Percentiles rank a stretch among this genome's conserved stretches.
phyloP scores from a whole-genome alignment of 1,139 yeast species.

The Magnusiomyces ingens region DNA sequence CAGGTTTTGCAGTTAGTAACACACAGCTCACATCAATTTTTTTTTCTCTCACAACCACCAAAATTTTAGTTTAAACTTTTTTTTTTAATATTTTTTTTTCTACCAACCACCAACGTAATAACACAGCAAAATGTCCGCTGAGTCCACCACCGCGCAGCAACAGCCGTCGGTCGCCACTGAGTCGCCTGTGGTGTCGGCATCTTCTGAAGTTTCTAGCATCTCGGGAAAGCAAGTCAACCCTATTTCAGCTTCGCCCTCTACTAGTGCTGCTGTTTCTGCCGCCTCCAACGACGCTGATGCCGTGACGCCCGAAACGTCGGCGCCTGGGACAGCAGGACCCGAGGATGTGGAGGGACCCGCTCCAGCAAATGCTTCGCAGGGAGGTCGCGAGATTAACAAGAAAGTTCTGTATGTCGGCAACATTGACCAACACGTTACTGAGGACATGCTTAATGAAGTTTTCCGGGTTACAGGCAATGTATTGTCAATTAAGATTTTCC shows the following conservation, averaged over 20 bases:
- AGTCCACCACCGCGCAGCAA: background rate
- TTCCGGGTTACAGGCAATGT: slow-evolving; percentile 56
- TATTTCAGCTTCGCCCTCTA: background rate
- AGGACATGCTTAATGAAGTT: slow-evolving; percentile 52
- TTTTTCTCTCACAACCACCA: background rate
- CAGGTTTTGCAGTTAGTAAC: too few relatives aligned
- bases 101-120: background rate
- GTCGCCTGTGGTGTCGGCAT: background rate
- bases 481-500: slow-evolving; percentile 46
- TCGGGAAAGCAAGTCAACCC: background rate
- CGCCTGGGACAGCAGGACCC: slow-evolving; percentile 10
- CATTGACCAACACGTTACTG: slow-evolving; percentile 58
- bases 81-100: background rate
- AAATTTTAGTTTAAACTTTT: background rate
- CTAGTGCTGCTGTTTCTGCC: background rate
- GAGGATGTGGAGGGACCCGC: slow-evolving; percentile 16
- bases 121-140: background rate
- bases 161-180: background rate
- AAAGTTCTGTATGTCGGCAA: slow-evolving; percentile 74
- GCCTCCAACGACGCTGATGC: slow-evolving; percentile 1
- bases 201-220: too few relatives aligned
- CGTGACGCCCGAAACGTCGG: background rate
- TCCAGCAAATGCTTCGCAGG: slow-evolving; percentile 68
- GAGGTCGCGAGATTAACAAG: slow-evolving; percentile 74
- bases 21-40: background rate